Evolutionary conservation across 2,329 filamentous ascomycete species (phyloP).

Genomic region (Neocucurbitaria cava): DNA sequence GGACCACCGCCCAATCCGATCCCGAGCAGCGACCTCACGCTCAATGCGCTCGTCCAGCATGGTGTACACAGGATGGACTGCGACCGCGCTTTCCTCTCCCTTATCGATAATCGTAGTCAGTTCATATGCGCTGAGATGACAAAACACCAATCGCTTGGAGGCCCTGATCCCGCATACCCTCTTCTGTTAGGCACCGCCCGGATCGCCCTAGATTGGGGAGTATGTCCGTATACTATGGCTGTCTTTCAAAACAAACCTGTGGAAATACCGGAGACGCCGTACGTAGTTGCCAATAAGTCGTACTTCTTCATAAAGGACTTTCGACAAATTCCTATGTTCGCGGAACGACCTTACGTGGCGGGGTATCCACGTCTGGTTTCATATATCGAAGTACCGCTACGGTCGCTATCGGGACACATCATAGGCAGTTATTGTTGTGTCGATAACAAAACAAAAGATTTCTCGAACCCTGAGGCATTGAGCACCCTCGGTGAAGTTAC

Average conservation of each 20-base stretch:
- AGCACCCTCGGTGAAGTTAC: conserved; percentile 7
- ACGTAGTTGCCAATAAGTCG: conserved; percentile 7
- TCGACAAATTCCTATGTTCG: conserved; percentile 10
- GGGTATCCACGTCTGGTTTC: conserved; percentile 14
- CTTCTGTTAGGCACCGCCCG: conserved; percentile 9
- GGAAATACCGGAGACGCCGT: conserved; percentile 2
- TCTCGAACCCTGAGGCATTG: conserved; percentile 9
- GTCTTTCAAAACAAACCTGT: conserved; percentile 11
- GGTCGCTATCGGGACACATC: conserved; percentile 11
- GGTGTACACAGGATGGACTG: conserved; percentile 13
- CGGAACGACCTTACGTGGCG: conserved; percentile 9
- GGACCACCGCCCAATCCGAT: conserved; percentile 12
- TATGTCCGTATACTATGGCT: conserved; percentile 16
- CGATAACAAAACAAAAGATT: conserved; percentile 11
- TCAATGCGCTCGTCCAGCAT: conserved; percentile 19
- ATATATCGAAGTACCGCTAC: conserved; percentile 14
- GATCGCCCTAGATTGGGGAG: conserved; percentile 17
- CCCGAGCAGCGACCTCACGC: conserved; percentile 15
- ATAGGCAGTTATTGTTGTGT: conserved; percentile 18
- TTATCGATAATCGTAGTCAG: conserved; percentile 16
- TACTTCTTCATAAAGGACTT: conserved; percentile 16
- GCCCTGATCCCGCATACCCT: conserved; percentile 4
- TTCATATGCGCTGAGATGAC: conserved; percentile 22
- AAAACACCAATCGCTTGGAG: conserved; percentile 7
- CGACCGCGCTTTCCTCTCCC: conserved; percentile 19